A percentile compares a stretch with the other conserved stretches of the same genome.
Conservation (phyloP, 257 asterid genomes). For the Solanum virginianum region DNA sequence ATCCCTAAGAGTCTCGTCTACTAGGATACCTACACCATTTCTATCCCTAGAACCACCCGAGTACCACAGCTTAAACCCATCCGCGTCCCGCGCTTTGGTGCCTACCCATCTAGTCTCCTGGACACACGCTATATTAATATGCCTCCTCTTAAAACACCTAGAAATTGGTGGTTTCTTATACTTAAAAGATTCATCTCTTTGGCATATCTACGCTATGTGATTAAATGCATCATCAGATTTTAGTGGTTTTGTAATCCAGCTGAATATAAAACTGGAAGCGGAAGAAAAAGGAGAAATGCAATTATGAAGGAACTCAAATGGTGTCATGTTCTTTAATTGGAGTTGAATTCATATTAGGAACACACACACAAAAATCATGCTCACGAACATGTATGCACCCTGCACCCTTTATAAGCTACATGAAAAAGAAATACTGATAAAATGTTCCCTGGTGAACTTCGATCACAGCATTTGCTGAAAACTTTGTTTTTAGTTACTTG, state of each 20-base stretch:
- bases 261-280: not conserved
- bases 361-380: not conserved
- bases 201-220: not conserved
- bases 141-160: no score
- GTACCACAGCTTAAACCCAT: no score
- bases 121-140: no score
- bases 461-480: not conserved
- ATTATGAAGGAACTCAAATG: not conserved
- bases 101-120: no score
- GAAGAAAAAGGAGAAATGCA: not conserved
- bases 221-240: not conserved
- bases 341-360: not conserved
- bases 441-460: not conserved
- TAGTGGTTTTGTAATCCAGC: not conserved
- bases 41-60: no score
- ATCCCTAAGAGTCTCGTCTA: no score
- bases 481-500: not conserved
- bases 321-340: not conserved
- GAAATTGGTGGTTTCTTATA: not conserved
- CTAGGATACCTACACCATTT: no score
- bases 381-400: not conserved
- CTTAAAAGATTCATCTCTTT: not conserved
- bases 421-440: not conserved
- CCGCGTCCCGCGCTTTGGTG: no score
- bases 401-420: not conserved